These are phyloP conservation scores for Phytopythium montanum DNA, from an alignment of 352 stramenopile species.

Conservation along the genomic window DNA sequence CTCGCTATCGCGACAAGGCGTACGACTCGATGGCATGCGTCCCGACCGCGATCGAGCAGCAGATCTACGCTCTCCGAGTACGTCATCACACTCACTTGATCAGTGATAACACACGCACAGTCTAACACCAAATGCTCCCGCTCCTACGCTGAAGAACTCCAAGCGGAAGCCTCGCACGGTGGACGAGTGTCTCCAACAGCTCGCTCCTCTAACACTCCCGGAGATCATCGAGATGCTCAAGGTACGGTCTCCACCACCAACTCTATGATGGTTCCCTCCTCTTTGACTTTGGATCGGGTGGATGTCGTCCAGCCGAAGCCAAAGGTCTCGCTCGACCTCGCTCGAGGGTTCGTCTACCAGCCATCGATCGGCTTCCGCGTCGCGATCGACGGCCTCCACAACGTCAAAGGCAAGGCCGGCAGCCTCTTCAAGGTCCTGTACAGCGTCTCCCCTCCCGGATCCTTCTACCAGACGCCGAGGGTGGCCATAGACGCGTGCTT, in stretches of 20 bases:
- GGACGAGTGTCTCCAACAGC: slow-evolving; percentile 19
- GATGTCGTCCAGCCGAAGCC: slow-evolving; percentile 31
- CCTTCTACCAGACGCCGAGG: slow-evolving; percentile 58
- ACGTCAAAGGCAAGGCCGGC: slow-evolving; percentile 46
- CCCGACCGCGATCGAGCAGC: slow-evolving; percentile 49
- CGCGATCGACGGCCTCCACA: slow-evolving; percentile 61
- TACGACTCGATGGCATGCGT: slow-evolving; percentile 53
- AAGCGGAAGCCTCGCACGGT: slow-evolving; percentile 18
- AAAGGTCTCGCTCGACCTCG: slow-evolving; percentile 35
- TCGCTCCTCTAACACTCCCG: not conserved
- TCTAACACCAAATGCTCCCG: not conserved
- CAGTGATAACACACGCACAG: not conserved
- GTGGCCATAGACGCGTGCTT: slow-evolving; percentile 55
- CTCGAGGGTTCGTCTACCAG: slow-evolving; percentile 42
- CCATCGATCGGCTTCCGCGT: slow-evolving; percentile 62
- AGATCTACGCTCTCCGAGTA: slow-evolving; percentile 55
- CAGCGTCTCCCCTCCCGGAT: slow-evolving; percentile 44
- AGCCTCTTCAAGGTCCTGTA: slow-evolving; percentile 55
- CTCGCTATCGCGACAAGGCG: slow-evolving; percentile 34
- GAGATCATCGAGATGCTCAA: slow-evolving; percentile 5
- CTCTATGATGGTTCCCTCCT: not conserved
- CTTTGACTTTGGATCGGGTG: not conserved
- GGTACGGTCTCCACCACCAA: not conserved
- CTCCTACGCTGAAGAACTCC: not conserved
- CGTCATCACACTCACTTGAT: not conserved